These are phyloP conservation scores for Dictyostelium capitatum DNA, from an alignment of 78 protist genomes.

Conservation along the genomic window DNA sequence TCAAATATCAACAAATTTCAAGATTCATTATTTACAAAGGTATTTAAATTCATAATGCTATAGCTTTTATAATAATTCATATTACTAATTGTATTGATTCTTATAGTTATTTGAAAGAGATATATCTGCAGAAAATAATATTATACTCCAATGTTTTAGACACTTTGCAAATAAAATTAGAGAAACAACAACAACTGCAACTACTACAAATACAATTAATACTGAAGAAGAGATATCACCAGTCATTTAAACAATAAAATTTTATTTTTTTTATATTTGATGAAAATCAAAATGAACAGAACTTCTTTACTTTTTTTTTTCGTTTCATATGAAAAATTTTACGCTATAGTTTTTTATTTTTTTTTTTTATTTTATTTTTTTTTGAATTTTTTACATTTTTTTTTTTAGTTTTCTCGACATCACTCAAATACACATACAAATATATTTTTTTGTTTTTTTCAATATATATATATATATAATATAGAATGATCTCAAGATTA, in stretches of 20 bases:
- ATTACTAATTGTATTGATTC: too few species aligned
- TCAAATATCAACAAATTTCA: not conserved
- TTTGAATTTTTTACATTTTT: not conserved
- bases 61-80: too few species aligned
- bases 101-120: conserved; percentile 54
- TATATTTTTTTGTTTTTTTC: too few species aligned
- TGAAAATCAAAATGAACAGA: too few species aligned
- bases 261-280: too few species aligned
- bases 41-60: too few species aligned
- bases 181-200: not conserved
- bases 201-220: not conserved
- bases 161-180: conserved; percentile 53
- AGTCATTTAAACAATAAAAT: not conserved
- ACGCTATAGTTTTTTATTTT: not conserved
- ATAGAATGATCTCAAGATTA: conserved; percentile 35
- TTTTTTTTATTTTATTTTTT: not conserved
- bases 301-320: too few species aligned
- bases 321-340: not conserved
- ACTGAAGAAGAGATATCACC: too few species aligned
- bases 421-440: too few species aligned
- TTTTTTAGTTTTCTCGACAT: not conserved
- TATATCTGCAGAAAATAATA: conserved; percentile 63
- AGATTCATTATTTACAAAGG: conserved; percentile 51
- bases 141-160: conserved; percentile 67
- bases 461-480: not conserved